These are phyloP conservation scores for Rhodotorula glutinis DNA, from an alignment of 1,284 basidiomycete genomes.

Conservation along the genomic window DNA sequence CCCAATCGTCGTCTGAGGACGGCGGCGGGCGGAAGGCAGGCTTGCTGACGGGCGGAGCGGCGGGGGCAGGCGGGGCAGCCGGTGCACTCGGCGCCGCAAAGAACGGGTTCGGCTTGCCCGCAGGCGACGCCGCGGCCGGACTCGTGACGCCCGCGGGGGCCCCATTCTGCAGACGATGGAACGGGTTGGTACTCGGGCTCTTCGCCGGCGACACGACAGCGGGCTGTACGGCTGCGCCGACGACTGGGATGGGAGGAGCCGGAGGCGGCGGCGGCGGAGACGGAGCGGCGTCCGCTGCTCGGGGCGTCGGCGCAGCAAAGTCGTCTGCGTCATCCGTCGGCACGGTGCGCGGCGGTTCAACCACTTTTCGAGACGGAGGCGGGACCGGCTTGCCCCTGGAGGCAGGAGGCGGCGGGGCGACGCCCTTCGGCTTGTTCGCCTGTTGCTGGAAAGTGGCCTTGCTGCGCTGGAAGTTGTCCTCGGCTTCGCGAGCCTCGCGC, in stretches of 20 bases:
- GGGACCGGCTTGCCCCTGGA: constrained; percentile 26
- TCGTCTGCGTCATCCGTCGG: constrained; percentile 22
- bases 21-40: constrained; percentile 61
- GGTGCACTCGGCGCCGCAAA: constrained; percentile 39
- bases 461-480: constrained; percentile 46
- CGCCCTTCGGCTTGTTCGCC: constrained; percentile 24
- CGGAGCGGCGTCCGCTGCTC: constrained; percentile 47
- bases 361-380: constrained; percentile 7
- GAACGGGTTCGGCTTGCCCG: constrained; percentile 44
- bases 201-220: constrained; percentile 4
- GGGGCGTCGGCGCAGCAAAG: constrained; percentile 46
- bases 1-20: constrained; percentile 76
- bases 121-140: constrained; percentile 11
- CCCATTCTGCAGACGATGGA: constrained; percentile 30
- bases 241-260: constrained; percentile 18
- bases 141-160: background rate
- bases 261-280: constrained; percentile 48
- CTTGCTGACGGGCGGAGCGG: constrained; percentile 51
- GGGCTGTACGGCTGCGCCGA: background rate
- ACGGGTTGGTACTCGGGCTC: constrained; percentile 39
- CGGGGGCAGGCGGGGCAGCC: constrained; percentile 42
- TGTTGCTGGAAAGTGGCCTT: constrained; percentile 37
- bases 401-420: constrained; percentile 41
- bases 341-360: background rate
- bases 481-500: constrained; percentile 67